These are phyloP conservation scores for Euclidium syriacum DNA, from an alignment of 345 rosid species.

Conservation along the genomic window DNA sequence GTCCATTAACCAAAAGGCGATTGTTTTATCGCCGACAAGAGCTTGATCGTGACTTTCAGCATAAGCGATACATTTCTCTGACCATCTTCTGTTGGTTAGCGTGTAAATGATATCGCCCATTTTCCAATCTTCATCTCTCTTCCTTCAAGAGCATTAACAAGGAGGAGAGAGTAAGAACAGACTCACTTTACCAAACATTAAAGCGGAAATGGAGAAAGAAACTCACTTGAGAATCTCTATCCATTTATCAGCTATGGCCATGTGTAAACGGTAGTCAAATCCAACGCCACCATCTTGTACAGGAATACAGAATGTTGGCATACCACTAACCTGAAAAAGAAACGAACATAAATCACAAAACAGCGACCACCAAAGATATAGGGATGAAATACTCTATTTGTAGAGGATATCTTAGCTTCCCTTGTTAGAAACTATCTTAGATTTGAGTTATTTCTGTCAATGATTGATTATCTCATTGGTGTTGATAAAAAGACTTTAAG, in stretches of 20 bases:
- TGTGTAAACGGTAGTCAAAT: constrained; percentile 94
- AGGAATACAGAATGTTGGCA: constrained; percentile 92
- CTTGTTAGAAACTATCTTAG: not conserved
- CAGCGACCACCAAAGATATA: not conserved
- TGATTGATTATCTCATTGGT: not conserved
- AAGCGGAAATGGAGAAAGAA: not conserved
- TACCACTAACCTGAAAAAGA: constrained; percentile 82
- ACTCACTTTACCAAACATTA: not conserved
- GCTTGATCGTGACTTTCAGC: constrained; percentile 99
- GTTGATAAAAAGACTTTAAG: constrained; percentile 1
- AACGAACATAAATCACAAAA: not conserved
- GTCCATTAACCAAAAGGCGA: constrained; percentile 99
- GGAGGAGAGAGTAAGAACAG: not conserved
- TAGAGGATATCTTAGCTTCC: not conserved
- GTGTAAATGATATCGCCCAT: constrained; percentile 69
- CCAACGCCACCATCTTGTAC: constrained; percentile 95
- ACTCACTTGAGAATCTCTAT: constrained; percentile 83
- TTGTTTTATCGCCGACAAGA: constrained; percentile 94
- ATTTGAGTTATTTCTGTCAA: not conserved
- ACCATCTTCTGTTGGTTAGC: constrained; percentile 87
- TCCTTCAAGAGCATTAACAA: constrained; percentile 45
- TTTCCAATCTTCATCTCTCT: constrained; percentile 87
- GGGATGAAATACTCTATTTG: not conserved
- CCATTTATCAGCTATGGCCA: constrained; percentile 99
- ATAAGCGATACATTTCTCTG: constrained; percentile 78